Percentiles rank a stretch among this genome's conserved stretches.
These are phyloP conservation scores for Marchantia paleacea DNA, from an alignment of 225 moss, liverwort and hornwort species.

Conservation along the genomic window DNA sequence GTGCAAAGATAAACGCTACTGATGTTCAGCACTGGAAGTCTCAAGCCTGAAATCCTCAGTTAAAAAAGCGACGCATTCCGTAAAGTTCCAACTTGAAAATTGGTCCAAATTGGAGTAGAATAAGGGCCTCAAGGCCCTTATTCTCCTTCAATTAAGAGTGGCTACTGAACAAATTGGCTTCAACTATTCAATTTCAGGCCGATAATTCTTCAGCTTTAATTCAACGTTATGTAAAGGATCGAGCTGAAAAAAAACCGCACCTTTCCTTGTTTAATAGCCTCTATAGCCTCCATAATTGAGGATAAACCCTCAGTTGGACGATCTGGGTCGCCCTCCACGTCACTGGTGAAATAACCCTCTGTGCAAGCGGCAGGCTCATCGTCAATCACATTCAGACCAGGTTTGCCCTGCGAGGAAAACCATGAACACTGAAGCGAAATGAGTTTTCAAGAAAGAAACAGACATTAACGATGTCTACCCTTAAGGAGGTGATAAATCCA, in stretches of 20 bases:
- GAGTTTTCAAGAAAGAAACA: background rate
- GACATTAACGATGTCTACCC: background rate
- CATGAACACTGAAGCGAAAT: background rate
- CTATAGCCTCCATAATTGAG: slow-evolving; percentile 46
- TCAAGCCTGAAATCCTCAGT: too few species aligned
- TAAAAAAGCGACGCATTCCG: too few species aligned
- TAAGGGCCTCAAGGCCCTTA: too few species aligned
- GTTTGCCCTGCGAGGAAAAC: slow-evolving; percentile 14
- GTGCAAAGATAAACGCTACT: too few species aligned
- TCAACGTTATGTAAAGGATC: too few species aligned
- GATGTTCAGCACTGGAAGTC: too few species aligned
- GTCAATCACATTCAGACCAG: background rate
- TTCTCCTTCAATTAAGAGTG: too few species aligned
- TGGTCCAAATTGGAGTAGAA: too few species aligned
- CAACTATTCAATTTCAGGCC: too few species aligned
- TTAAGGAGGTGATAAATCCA: background rate
- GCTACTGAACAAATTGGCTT: too few species aligned
- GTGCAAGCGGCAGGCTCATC: slow-evolving; percentile 20
- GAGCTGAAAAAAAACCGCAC: slow-evolving; percentile 16
- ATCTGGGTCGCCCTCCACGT: slow-evolving; percentile 47
- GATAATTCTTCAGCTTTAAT: too few species aligned
- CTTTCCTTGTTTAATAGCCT: slow-evolving; percentile 48
- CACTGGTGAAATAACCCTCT: slow-evolving; percentile 42
- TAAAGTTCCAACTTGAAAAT: too few species aligned
- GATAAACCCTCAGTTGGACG: slow-evolving; percentile 41